Conservation (phyloP, 148 eudicot genomes). For the Nyssa sinensis region DNA sequence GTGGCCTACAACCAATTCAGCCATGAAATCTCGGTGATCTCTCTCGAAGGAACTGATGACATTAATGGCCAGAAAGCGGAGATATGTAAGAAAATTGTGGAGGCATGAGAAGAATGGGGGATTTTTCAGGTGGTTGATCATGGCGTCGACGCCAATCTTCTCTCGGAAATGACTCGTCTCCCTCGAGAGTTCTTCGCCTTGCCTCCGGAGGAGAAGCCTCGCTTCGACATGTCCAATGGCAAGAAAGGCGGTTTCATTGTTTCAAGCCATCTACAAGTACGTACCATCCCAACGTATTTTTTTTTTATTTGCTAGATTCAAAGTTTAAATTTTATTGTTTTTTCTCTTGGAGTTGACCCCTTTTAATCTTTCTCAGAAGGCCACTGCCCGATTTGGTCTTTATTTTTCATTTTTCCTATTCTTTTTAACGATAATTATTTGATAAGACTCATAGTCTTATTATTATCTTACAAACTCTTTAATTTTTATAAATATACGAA, state of each 20-base stretch:
- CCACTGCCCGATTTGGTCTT: no score
- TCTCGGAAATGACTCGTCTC: conserved; percentile 59
- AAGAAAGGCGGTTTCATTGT: conserved; percentile 97
- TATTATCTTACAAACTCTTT: no score
- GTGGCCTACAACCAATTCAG: conserved; percentile 77
- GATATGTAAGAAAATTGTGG: conserved; percentile 68
- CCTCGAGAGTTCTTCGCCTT: conserved; percentile 69
- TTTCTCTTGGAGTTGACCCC: no score
- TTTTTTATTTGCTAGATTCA: no score
- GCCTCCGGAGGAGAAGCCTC: conserved; percentile 72
- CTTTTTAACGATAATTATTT: no score
- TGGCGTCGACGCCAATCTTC: conserved; percentile 46
- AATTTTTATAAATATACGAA: no score
- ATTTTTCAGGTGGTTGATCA: conserved; percentile 90
- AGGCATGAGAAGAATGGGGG: conserved; percentile 92
- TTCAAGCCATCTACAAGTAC: conserved; percentile 92
- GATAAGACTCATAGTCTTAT: no score
- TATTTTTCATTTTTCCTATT: no score
- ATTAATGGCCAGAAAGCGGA: conserved; percentile 35
- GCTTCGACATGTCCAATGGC: conserved; percentile 88
- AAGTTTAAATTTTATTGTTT: no score
- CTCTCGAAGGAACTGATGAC: conserved; percentile 70
- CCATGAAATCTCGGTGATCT: conserved; percentile 74
- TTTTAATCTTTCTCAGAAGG: no score
- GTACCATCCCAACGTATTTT: no score